Evolutionary conservation across 73 alveolate genomes (phyloP).

Genomic region (Uronychia setigera): DNA sequence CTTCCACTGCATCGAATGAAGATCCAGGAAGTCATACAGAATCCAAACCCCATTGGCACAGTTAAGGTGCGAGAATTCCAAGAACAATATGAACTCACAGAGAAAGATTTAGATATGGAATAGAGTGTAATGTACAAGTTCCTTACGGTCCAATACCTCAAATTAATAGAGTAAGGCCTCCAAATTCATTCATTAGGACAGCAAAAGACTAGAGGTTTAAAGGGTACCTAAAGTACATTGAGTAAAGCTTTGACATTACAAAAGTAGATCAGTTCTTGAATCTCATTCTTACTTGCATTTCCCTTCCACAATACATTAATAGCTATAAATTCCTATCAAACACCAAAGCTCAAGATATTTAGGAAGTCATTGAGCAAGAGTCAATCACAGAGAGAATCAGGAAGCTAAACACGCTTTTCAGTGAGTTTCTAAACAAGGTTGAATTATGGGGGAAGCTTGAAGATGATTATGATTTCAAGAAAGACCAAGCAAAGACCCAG

Average conservation of each 20-base stretch:
- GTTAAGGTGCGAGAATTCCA: conserved; percentile 37
- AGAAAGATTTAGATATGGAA: conserved; percentile 33
- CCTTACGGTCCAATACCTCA: conserved; percentile 55
- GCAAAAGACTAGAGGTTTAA: conserved; percentile 47
- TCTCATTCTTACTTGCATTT: conserved; percentile 51
- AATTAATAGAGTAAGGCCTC: conserved; percentile 27
- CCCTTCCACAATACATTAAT: conserved; percentile 55
- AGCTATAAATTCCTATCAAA: conserved; percentile 55
- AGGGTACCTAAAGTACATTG: conserved; percentile 42
- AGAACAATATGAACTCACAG: conserved; percentile 39
- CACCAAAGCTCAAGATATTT: conserved; percentile 24
- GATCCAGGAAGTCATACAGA: conserved; percentile 49
- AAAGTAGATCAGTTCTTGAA: conserved; percentile 55
- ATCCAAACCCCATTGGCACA: conserved; percentile 36
- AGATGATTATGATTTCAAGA: conserved; percentile 57
- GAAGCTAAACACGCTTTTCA: conserved; percentile 42
- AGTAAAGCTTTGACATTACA: conserved; percentile 39
- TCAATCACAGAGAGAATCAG: conserved; percentile 46
- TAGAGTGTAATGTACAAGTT: conserved; percentile 46
- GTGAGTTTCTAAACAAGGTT: conserved; percentile 55
- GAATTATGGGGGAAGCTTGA: conserved; percentile 63
- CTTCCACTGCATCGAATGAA: conserved; percentile 54
- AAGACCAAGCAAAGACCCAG: conserved; percentile 50
- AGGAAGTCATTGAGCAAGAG: conserved; percentile 46
- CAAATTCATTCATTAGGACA: too few relatives aligned